Conservation (phyloP, 805 yeast genomes). For the Phaffomyces antillensis region DNA sequence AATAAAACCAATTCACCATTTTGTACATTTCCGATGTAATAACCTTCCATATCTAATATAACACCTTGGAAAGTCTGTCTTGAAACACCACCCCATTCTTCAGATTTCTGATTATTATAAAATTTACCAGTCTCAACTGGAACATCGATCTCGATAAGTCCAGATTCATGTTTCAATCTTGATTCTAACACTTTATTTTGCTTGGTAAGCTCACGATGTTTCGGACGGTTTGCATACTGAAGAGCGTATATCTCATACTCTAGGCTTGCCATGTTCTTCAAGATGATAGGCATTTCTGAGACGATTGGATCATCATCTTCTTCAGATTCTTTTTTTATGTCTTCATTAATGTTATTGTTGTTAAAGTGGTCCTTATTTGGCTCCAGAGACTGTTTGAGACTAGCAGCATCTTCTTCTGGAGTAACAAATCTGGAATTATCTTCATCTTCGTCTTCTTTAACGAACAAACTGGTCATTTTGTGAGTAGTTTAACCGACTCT, state of each 20-base stretch:
- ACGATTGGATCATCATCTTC: slow-evolving; percentile 44
- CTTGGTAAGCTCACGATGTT: slow-evolving; percentile 31
- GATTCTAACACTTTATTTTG: slow-evolving; percentile 30
- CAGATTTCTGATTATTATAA: slow-evolving; percentile 58
- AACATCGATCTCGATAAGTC: slow-evolving; percentile 64
- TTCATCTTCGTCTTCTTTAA: slow-evolving; percentile 6
- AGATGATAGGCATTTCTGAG: slow-evolving; percentile 50
- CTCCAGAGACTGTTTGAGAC: no score
- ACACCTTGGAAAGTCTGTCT: slow-evolving; percentile 70
- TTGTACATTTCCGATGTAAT: slow-evolving; percentile 37
- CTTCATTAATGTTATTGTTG: no score
- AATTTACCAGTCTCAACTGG: slow-evolving; percentile 66
- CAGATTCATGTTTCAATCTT: slow-evolving; percentile 53
- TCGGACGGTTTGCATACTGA: slow-evolving; percentile 58
- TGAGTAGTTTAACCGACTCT: not conserved
- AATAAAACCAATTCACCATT: slow-evolving; percentile 52
- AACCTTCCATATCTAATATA: slow-evolving; percentile 45
- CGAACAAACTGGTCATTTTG: slow-evolving; percentile 6
- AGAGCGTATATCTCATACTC: slow-evolving; percentile 33
- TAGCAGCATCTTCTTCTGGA: not conserved
- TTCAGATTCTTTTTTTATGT: slow-evolving; percentile 2
- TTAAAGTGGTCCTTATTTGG: no score
- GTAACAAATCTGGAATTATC: not conserved
- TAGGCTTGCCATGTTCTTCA: slow-evolving; percentile 26
- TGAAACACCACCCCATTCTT: slow-evolving; percentile 55